These are phyloP conservation scores for Apiotrichum mycotoxinovorans DNA, from an alignment of 1,284 basidiomycete species.

Conservation along the genomic window DNA sequence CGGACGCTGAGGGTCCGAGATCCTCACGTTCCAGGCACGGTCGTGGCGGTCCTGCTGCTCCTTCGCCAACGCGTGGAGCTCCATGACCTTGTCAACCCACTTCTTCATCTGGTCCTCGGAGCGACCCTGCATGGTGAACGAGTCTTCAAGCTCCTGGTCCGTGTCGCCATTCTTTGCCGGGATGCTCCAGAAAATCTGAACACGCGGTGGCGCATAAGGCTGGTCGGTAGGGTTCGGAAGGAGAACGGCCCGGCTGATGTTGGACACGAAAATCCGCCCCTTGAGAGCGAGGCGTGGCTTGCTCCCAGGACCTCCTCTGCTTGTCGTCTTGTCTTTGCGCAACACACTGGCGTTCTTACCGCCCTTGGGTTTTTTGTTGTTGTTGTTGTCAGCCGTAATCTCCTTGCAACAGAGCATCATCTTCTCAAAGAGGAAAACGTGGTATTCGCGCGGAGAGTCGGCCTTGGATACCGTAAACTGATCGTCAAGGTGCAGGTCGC, in stretches of 20 bases:
- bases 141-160: slow-evolving; percentile 59
- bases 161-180: slow-evolving; percentile 48
- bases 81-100: slow-evolving; percentile 86
- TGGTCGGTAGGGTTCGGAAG: slow-evolving; percentile 39
- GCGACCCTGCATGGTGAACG: slow-evolving; percentile 87
- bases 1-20: slow-evolving; percentile 26
- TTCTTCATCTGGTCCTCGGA: slow-evolving; percentile 88
- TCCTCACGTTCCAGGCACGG: slow-evolving; percentile 19
- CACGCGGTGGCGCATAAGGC: slow-evolving; percentile 27
- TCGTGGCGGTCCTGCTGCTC: slow-evolving; percentile 53
- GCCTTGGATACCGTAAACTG: slow-evolving; percentile 94
- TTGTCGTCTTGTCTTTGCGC: slow-evolving; percentile 57
- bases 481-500: slow-evolving; percentile 87
- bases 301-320: slow-evolving; percentile 51
- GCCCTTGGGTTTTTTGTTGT: slow-evolving; percentile 41
- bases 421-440: slow-evolving; percentile 97
- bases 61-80: slow-evolving; percentile 64
- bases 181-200: slow-evolving; percentile 43
- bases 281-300: slow-evolving; percentile 83
- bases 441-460: slow-evolving; percentile 94
- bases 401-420: slow-evolving; percentile 99
- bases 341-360: slow-evolving; percentile 43
- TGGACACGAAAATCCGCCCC: slow-evolving; percentile 95
- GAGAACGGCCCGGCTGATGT: slow-evolving; percentile 68
- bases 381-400: slow-evolving; percentile 50